phyloP scores from a whole-genome alignment of 2,329 filamentous ascomycete genomes.

The Ophiostoma triangulosporum region DNA sequence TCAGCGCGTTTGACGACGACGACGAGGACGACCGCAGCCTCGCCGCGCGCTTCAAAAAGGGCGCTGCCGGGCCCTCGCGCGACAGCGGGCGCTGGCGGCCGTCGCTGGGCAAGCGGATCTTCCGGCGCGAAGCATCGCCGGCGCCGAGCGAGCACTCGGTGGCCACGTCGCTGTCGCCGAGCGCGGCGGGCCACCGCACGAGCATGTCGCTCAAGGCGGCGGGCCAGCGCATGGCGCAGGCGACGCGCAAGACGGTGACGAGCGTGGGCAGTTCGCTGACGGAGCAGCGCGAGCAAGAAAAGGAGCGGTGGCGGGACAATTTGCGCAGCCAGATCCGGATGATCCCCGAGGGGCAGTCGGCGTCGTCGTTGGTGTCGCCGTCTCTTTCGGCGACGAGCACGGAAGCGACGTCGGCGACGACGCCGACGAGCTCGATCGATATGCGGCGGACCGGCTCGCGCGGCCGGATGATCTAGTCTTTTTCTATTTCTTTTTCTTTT shows the following conservation, averaged over 20 bases:
- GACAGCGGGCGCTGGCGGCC: constrained; percentile 5
- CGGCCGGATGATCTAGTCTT: neutral
- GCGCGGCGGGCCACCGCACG: neutral
- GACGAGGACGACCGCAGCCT: constrained; percentile 1
- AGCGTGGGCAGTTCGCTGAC: constrained; percentile 5
- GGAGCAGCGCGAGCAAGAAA: constrained; percentile 18
- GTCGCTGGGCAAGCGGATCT: constrained; percentile 4
- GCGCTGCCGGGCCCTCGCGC: neutral
- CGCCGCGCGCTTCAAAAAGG: constrained; percentile 3
- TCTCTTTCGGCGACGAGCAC: neutral
- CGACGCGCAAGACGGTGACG: constrained; percentile 8
- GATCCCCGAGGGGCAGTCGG: constrained; percentile 15
- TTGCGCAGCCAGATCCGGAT: constrained; percentile 25
- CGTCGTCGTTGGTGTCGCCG: neutral
- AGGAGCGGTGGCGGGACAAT: constrained; percentile 23
- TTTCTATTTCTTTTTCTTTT: neutral
- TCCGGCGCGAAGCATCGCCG: constrained; percentile 1
- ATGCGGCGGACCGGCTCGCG: neutral
- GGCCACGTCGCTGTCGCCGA: neutral
- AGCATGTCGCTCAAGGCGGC: constrained; percentile 5
- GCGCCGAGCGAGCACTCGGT: neutral
- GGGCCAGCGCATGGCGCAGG: constrained; percentile 8
- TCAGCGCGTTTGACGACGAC: constrained; percentile 15
- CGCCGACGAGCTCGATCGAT: neutral
- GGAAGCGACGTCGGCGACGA: neutral